A percentile compares a stretch with the other conserved stretches of the same genome.
Evolutionary conservation across 2,329 filamentous ascomycete genomes (phyloP).

Genomic region (Emydomyces testavorans): DNA sequence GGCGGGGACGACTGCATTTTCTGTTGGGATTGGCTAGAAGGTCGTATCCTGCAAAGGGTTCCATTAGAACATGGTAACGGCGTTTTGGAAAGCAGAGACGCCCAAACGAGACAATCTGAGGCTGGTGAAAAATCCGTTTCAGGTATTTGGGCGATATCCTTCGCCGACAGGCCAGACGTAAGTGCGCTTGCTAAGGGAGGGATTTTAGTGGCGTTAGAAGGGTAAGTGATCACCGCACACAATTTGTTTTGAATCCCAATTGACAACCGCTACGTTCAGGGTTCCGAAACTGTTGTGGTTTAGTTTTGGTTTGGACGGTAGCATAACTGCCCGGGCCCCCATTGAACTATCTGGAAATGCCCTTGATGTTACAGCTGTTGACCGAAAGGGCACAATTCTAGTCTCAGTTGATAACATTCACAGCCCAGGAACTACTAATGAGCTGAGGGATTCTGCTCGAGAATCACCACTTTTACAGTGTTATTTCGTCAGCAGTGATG

Average conservation of each 20-base stretch:
- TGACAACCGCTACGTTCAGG: conserved; percentile 35
- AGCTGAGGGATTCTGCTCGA: conserved; percentile 22
- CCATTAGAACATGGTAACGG: conserved; percentile 15
- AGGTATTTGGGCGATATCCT: conserved; percentile 38
- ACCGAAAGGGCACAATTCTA: conserved; percentile 27
- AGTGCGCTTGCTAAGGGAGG: conserved; percentile 17
- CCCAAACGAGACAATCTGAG: neutral
- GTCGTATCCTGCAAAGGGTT: conserved; percentile 26
- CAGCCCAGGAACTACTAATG: conserved; percentile 39
- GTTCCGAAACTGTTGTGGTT: conserved; percentile 57
- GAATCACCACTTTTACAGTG: conserved; percentile 24
- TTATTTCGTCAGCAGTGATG: conserved; percentile 21
- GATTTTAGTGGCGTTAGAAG: conserved; percentile 47
- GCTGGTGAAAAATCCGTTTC: conserved; percentile 36
- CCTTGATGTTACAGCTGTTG: conserved; percentile 42
- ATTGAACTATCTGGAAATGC: conserved; percentile 54
- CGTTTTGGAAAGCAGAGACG: neutral
- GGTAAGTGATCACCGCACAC: conserved; percentile 35
- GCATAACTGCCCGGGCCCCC: conserved; percentile 41
- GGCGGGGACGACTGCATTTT: conserved; percentile 72
- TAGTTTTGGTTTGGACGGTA: conserved; percentile 41
- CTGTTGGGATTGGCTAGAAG: conserved; percentile 66
- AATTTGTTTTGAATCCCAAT: neutral
- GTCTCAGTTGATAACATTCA: conserved; percentile 47
- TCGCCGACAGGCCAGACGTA: conserved; percentile 18